phyloP scores from a whole-genome alignment of 495 filamentous ascomycete species.

The Baudoinia panamericana region DNA sequence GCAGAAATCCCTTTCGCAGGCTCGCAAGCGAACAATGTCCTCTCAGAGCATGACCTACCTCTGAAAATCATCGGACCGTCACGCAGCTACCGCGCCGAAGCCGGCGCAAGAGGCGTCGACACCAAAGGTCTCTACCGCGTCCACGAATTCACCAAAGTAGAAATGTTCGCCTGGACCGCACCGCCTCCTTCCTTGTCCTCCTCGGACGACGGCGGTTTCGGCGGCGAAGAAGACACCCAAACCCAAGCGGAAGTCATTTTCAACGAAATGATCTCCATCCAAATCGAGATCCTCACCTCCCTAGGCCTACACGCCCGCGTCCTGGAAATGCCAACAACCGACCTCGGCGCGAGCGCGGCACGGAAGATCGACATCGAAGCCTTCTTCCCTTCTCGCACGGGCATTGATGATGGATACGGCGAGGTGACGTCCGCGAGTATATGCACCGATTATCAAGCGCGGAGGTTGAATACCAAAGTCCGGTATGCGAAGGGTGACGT shows the following conservation, averaged over 20 bases:
- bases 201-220: not conserved
- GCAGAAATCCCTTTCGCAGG: conserved; percentile 90
- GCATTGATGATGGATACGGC: conserved; percentile 71
- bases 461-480: conserved; percentile 52
- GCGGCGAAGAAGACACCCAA: conserved; percentile 10
- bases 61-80: conserved; percentile 69
- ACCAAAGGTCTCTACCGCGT: conserved; percentile 94
- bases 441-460: conserved; percentile 88
- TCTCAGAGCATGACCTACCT: conserved; percentile 53
- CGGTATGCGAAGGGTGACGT: conserved; percentile 32
- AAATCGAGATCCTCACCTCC: conserved; percentile 62
- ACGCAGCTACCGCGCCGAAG: conserved; percentile 87
- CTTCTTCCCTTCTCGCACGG: conserved; percentile 71
- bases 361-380: conserved; percentile 90
- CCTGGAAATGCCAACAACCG: conserved; percentile 78
- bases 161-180: conserved; percentile 80
- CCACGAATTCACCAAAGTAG: conserved; percentile 98
- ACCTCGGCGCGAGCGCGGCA: conserved; percentile 75
- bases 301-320: conserved; percentile 77
- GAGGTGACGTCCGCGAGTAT: conserved; percentile 84
- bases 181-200: conserved; percentile 28
- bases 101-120: conserved; percentile 73
- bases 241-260: conserved; percentile 39
- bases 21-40: conserved; percentile 62
- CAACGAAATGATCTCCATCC: conserved; percentile 68